These are phyloP conservation scores for Penicillium sp. DNA, from an alignment of 2,329 filamentous ascomycete genomes.

Conservation along the genomic window DNA sequence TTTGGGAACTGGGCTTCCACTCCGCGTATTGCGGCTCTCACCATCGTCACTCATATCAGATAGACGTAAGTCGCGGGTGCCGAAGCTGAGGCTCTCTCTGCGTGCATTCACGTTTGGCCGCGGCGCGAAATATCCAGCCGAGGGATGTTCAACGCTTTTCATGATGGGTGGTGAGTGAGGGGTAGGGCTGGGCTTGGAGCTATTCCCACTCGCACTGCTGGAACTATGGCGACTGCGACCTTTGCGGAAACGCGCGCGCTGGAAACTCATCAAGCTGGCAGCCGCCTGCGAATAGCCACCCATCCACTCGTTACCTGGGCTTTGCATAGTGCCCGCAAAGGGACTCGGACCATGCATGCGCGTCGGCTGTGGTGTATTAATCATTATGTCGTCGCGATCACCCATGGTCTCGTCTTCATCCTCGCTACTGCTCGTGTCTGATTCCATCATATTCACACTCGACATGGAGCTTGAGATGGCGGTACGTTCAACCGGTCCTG, in stretches of 20 bases:
- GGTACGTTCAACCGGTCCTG: slow-evolving; percentile 68
- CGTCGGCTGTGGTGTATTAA: slow-evolving; percentile 71
- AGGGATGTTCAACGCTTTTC: slow-evolving; percentile 55
- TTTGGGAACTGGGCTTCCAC: slow-evolving; percentile 36
- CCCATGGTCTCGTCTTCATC: slow-evolving; percentile 63
- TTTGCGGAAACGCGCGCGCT: slow-evolving; percentile 59
- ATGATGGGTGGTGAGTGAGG: slow-evolving; percentile 75
- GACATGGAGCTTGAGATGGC: slow-evolving; percentile 78
- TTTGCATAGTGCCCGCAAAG: slow-evolving; percentile 51
- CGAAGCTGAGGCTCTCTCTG: slow-evolving; percentile 86
- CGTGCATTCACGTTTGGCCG: slow-evolving; percentile 58
- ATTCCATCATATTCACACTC: slow-evolving; percentile 75
- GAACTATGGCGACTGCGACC: slow-evolving; percentile 65
- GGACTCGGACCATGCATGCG: slow-evolving; percentile 54
- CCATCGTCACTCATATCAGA: slow-evolving; percentile 77
- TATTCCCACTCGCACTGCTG: slow-evolving; percentile 70
- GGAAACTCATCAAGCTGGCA: slow-evolving; percentile 79
- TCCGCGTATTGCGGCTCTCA: slow-evolving; percentile 50
- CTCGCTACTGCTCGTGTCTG: slow-evolving; percentile 73
- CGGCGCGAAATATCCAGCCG: slow-evolving; percentile 56
- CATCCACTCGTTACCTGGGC: slow-evolving; percentile 64
- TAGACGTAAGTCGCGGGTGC: slow-evolving; percentile 84
- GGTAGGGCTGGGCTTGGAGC: slow-evolving; percentile 66
- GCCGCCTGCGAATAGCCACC: slow-evolving; percentile 67
- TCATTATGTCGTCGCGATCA: slow-evolving; percentile 73